Evolutionary conservation across 257 asterid species (phyloP), one percentile per base, ranked within the genome.

Genomic region (Avicennia marina): DNA sequence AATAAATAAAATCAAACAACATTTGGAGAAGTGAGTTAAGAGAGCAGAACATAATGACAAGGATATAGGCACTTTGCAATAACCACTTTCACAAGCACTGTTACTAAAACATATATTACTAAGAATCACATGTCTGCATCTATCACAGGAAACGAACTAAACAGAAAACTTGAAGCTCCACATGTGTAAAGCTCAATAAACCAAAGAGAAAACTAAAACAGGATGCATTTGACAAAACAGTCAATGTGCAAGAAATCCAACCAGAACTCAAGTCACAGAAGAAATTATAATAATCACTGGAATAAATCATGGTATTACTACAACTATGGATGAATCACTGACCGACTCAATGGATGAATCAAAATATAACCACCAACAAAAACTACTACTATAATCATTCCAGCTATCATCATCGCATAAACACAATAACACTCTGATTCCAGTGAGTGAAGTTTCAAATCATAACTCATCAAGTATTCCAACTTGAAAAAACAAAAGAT

Each of bases 231-330:
- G 18, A 40, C n/a, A n/a, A n/a, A n/a, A n/a, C n/a, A n/a, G n/a
- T n/a, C n/a, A n/a, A n/a, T n/a, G n/a, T n/a, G n/a, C n/a, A n/a
- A n/a, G n/a, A n/a, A 22, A 15, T 53, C 36, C 18, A 10, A 18
- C 45, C 58, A 22, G 38, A 33, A 45, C 18, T 60, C 64, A 51
- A 60, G 45, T 32, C 34, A 52, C 8, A 20, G 36, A 32, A 41
- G 25, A 61, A 40, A 57, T 33, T 49, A 12, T n/a, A 50, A 1
- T 2, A 50, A 47, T n/a, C n/a, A n/a, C n/a, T n/a, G n/a, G n/a
- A n/a, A n/a, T n/a, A n/a, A n/a, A n/a, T n/a, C n/a, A n/a, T n/a
- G n/a, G n/a, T n/a, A n/a, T n/a, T n/a, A n/a, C n/a, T n/a, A n/a
- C n/a, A n/a, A n/a, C n/a, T n/a, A n/a, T n/a, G n/a, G n/a, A n/a